These are phyloP conservation scores for Tardiomyces depauwii DNA, from an alignment of 1,139 yeast species.

Conservation along the genomic window DNA sequence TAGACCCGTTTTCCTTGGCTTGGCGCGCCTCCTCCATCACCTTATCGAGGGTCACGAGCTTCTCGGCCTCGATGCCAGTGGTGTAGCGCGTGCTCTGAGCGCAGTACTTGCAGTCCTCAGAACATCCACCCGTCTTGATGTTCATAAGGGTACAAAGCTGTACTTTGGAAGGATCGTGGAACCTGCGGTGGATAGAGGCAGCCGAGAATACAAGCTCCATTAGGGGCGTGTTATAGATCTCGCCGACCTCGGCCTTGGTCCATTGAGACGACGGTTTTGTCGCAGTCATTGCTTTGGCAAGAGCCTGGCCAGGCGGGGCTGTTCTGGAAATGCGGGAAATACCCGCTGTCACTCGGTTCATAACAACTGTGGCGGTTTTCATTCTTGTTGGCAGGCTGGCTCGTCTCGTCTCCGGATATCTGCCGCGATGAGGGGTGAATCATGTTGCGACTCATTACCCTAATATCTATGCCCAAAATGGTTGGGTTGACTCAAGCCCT, in stretches of 20 bases:
- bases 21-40: constrained; percentile 53
- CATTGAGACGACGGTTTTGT: constrained; percentile 32
- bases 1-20: constrained; percentile 61
- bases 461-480: background rate
- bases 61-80: constrained; percentile 62
- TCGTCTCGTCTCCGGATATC: no score
- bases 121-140: constrained; percentile 72
- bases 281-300: constrained; percentile 4
- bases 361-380: no score
- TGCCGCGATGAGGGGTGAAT: background rate
- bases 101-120: constrained; percentile 75
- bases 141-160: constrained; percentile 68
- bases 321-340: no score
- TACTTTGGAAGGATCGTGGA: constrained; percentile 58
- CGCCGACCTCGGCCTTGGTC: constrained; percentile 48
- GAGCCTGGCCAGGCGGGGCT: background rate
- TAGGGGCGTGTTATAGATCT: constrained; percentile 54
- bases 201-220: constrained; percentile 48
- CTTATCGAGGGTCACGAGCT: constrained; percentile 46
- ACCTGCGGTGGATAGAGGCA: constrained; percentile 53
- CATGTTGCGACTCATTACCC: background rate
- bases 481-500: background rate
- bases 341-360: no score
- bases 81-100: constrained; percentile 61
- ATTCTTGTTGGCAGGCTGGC: no score